Evolutionary conservation across 2,329 filamentous ascomycete genomes (phyloP), one percentile per base, ranked within the genome.

Genomic region (Stemphylium beticola): DNA sequence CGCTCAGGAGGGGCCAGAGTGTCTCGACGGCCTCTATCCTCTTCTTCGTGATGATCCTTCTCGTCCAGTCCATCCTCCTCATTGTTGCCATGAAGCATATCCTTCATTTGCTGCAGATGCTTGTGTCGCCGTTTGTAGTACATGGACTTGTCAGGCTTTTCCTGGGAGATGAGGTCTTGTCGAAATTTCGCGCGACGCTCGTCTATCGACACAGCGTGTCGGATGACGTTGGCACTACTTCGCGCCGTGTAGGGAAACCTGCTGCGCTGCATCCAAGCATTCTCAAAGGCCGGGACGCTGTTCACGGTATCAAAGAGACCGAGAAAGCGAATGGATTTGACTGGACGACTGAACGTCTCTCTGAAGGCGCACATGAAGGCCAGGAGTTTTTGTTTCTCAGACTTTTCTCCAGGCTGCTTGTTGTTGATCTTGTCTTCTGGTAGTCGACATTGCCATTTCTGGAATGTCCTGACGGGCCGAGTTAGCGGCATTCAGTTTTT

Each of bases 301-400:
- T 93, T 93, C 58, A 93, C 90, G 0, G 89, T 92, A 64, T 93
- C 90, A 59, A 93, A 95, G 0, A 95, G 80, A 0, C 91, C 91
- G 1, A 95, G 79, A 62, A 93, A 93, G 2, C 83, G 82, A 57
- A 93, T 91, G 0, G 88, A 82, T 10, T 86, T 83, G 1, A 92
- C 88, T 0, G 90, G 90, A 0, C 91, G 80, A 37, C 87, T 89
- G 68, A 95, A 95, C 0, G 90, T 93, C 73, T 93, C 89, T 17
- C 90, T 84, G 68, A 95, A 95, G 0, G 85, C 87, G 62, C 87
- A 89, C 85, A 93, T 89, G 66, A 90, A 93, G 7, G 82, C 76
- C 61, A 89, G 90, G 76, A 91, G 87, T 56, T 85, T 80, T n/a
- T 79, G 79, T 61, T 84, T 82, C 58, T 86, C 75, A 0, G 76